Percentiles rank a stretch among this genome's conserved stretches.
phyloP scores from a whole-genome alignment of 1,284 basidiomycete species.

The Naganishia liquefaciens region DNA sequence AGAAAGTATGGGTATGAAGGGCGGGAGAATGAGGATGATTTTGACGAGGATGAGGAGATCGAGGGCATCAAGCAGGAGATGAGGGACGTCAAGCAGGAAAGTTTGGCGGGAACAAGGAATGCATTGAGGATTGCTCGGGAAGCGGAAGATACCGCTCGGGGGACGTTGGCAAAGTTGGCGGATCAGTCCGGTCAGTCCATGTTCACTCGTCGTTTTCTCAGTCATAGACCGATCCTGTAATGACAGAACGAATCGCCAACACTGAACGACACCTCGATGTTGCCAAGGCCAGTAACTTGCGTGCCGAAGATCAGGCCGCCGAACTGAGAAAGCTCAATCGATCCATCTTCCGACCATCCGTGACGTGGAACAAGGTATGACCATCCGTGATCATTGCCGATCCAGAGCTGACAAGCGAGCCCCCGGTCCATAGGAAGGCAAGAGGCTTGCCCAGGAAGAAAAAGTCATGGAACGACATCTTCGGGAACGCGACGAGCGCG shows the following conservation, averaged over 20 bases:
- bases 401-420: background rate
- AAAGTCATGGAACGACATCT: constrained; percentile 84
- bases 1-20: constrained; percentile 57
- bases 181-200: constrained; percentile 82
- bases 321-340: constrained; percentile 81
- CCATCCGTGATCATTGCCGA: background rate
- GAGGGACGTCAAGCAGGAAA: constrained; percentile 88
- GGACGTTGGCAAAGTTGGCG: constrained; percentile 82
- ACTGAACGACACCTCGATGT: constrained; percentile 95
- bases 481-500: constrained; percentile 81
- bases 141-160: constrained; percentile 91
- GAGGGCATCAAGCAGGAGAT: constrained; percentile 96
- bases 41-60: constrained; percentile 82
- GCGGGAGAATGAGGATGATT: constrained; percentile 63
- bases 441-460: constrained; percentile 86
- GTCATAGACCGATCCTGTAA: background rate
- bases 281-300: constrained; percentile 81
- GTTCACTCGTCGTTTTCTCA: background rate
- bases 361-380: constrained; percentile 77
- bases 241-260: constrained; percentile 69
- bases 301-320: constrained; percentile 89
- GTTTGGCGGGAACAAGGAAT: constrained; percentile 80
- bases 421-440: constrained; percentile 61
- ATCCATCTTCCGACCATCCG: constrained; percentile 87
- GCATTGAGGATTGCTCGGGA: constrained; percentile 89